Percentiles rank a stretch among this genome's conserved stretches.
Evolutionary conservation across 148 eudicot genomes (phyloP).

Genomic region (Fagopyrum homotropicum): DNA sequence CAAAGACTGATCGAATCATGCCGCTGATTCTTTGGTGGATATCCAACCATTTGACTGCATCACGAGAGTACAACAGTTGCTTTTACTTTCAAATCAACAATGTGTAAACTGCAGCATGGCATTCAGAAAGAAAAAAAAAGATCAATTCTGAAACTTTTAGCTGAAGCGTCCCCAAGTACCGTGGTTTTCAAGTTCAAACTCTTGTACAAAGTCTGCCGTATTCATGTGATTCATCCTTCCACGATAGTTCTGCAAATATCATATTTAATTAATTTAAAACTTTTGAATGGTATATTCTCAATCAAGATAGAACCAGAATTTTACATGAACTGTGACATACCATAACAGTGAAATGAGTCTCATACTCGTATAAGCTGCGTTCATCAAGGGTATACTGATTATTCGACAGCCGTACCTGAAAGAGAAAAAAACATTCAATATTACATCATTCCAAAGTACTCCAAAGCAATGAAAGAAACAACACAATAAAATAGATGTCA

Average conservation of each 20-base stretch:
- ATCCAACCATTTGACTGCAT: constrained; percentile 75
- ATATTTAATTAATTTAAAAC: not conserved
- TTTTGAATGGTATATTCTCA: not conserved
- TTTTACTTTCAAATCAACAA: not conserved
- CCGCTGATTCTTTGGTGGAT: constrained; percentile 51
- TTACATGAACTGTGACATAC: not conserved
- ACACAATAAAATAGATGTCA: not conserved
- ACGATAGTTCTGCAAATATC: constrained; percentile 65
- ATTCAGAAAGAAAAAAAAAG: not conserved
- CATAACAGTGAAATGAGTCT: constrained; percentile 21
- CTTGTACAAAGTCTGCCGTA: constrained; percentile 69
- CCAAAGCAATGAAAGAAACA: not conserved
- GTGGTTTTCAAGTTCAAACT: constrained; percentile 81
- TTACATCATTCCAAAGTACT: not conserved
- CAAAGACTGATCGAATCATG: constrained; percentile 87
- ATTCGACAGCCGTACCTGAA: constrained; percentile 88
- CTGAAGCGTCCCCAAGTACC: constrained; percentile 29
- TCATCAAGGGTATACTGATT: constrained; percentile 70
- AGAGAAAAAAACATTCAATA: not conserved
- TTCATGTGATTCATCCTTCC: constrained; percentile 67
- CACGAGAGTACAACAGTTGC: constrained; percentile 10
- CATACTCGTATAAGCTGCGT: constrained; percentile 75
- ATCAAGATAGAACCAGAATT: not conserved
- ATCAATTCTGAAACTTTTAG: not conserved
- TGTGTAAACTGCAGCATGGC: not conserved